Base-by-base conservation (phyloP, 441 rosid genomes). In the Populus trichocarpa region DNA sequence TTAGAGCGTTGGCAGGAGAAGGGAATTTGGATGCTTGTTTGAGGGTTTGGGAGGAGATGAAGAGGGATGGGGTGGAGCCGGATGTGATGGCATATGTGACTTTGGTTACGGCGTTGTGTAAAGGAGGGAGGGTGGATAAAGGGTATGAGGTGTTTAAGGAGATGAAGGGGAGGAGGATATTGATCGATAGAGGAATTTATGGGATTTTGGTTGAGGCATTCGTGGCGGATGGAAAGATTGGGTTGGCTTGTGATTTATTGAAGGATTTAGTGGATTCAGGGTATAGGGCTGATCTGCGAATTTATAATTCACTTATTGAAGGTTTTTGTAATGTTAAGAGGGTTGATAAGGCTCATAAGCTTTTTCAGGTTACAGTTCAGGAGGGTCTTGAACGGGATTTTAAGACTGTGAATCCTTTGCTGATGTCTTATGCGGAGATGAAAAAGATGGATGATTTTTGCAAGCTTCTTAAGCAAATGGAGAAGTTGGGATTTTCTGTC, bases 51-150 rank as follows among this genome's bases (percentile, higher is more conserved):
- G 91, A 89, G 75, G 96, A 96, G 73, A 91, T 92, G 98, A 88
- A 46, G 78, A 78, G 73, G 10, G 99, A 96, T 77, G 80, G 87
- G 68, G 89, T 91, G 18, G 86, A 84, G 79, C 95, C 93, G 2
- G 98, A 96, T 87, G 97, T 88, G 63, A 89, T 94, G 94, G 97
- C 96, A 0, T 94, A 96, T 80, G 90, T 81, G 23, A 96, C 97
- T 1, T 78, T 93, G 81, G 82, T 94, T 80, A 74, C 61, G 1
- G 99, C 94, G 33, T 78, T 96, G 86, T 89, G 95, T 46, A 87
- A 83, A 80, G 96, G 91, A 30, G 85, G 89, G 40, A 86, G 88
- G 76, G 92, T 86, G 61, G 89, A 82, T 36, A 85, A 77, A 84
- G 97, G 89, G 4, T 89, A 84, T 79, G 89, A 87, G 67, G 81